Evolutionary conservation across 2,329 filamentous ascomycete genomes (phyloP).

Genomic region (Colletotrichum agaves): DNA sequence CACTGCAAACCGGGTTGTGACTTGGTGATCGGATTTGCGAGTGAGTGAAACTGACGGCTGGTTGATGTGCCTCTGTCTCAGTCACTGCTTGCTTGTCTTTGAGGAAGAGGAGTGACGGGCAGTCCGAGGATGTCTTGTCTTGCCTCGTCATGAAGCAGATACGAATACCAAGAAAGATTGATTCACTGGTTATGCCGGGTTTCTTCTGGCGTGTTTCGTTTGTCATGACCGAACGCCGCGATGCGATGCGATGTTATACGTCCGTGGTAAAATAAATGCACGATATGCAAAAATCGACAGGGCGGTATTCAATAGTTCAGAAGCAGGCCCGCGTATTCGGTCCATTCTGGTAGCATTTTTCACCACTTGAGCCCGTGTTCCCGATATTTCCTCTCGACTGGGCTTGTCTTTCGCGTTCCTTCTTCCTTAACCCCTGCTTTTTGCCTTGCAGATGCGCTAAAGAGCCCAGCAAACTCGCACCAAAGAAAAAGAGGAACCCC

Average conservation of each 20-base stretch:
- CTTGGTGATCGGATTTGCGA: too few relatives aligned
- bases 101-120: neutral
- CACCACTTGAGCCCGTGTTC: conserved; percentile 22
- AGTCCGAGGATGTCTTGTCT: conserved; percentile 1
- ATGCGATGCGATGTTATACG: neutral
- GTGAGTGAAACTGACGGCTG: neutral
- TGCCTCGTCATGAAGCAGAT: neutral
- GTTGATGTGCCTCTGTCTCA: neutral
- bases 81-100: neutral
- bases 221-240: neutral
- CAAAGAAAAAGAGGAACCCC: neutral
- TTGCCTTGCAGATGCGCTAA: conserved; percentile 26
- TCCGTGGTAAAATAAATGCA: neutral
- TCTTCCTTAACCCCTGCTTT: conserved; percentile 7
- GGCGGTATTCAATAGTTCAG: conserved; percentile 2
- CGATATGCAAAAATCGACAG: conserved; percentile 13
- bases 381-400: conserved; percentile 14
- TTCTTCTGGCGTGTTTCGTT: conserved; percentile 18
- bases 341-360: conserved; percentile 1
- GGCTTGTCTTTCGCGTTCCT: neutral
- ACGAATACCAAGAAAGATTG: neutral
- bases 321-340: conserved; percentile 4
- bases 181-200: neutral
- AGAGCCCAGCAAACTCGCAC: conserved; percentile 23
- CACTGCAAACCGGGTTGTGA: conserved; percentile 1